A percentile compares a stretch with the other conserved stretches of the same genome.
Evolutionary conservation across 805 yeast species (phyloP).

Genomic region (Starmerella stigmatis): DNA sequence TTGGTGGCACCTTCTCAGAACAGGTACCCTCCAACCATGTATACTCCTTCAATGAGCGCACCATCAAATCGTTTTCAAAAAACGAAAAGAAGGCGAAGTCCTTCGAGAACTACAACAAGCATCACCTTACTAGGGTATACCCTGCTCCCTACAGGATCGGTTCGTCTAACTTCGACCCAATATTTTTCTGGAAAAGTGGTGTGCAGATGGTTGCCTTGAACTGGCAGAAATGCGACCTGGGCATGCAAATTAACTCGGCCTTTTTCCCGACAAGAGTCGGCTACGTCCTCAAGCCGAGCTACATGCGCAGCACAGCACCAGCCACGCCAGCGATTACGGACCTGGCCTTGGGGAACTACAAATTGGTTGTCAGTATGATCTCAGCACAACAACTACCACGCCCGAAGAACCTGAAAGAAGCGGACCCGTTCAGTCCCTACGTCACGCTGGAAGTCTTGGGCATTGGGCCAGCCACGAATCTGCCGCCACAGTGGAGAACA

Average conservation of each 20-base stretch:
- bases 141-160: slow-evolving; percentile 70
- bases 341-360: not conserved
- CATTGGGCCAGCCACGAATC: slow-evolving; percentile 7
- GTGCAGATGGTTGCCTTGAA: slow-evolving; percentile 93
- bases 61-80: slow-evolving; percentile 50
- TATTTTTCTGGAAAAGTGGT: slow-evolving; percentile 72
- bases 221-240: slow-evolving; percentile 87
- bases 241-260: slow-evolving; percentile 75
- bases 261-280: slow-evolving; percentile 57
- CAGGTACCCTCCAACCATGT: slow-evolving; percentile 81
- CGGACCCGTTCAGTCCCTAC: slow-evolving; percentile 47
- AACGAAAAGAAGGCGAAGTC: slow-evolving; percentile 46
- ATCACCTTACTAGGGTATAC: slow-evolving; percentile 69
- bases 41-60: slow-evolving; percentile 75
- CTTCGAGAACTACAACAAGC: slow-evolving; percentile 64
- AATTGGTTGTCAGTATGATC: slow-evolving; percentile 39
- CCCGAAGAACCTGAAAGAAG: slow-evolving; percentile 42
- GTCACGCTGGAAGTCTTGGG: slow-evolving; percentile 54
- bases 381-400: slow-evolving; percentile 83
- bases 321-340: not conserved
- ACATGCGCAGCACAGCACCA: slow-evolving; percentile 11
- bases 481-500: slow-evolving; percentile 28
- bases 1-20: slow-evolving; percentile 72
- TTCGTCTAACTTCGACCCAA: slow-evolving; percentile 74
- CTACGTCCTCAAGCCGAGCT: slow-evolving; percentile 63